Conservation (phyloP, 2,329 filamentous ascomycete genomes). For the Alternaria sp. region DNA sequence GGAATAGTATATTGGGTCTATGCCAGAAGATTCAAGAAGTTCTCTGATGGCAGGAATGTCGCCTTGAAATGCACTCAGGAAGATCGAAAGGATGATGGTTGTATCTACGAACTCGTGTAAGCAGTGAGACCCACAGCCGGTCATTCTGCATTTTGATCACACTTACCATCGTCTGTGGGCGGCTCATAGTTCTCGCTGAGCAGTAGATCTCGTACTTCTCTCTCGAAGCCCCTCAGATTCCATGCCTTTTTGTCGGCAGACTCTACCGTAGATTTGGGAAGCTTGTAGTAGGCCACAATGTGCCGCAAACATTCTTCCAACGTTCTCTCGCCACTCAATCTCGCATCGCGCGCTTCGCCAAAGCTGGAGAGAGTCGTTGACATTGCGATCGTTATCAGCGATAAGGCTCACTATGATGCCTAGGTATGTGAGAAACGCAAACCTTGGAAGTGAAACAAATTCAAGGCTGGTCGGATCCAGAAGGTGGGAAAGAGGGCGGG, state of each 20-base stretch:
- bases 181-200: conserved; percentile 2
- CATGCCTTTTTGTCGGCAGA: conserved; percentile 4
- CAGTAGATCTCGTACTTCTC: conserved; percentile 4
- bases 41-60: conserved; percentile 2
- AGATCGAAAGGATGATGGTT: conserved; percentile 6
- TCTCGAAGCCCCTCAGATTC: conserved; percentile 4
- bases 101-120: neutral
- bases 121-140: neutral
- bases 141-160: neutral
- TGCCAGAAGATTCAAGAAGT: conserved; percentile 5
- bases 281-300: conserved; percentile 7
- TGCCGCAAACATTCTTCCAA: conserved; percentile 9
- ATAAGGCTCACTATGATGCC: conserved; percentile 1
- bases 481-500: neutral
- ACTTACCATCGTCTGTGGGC: conserved; percentile 6
- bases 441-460: neutral
- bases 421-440: neutral
- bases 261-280: conserved; percentile 4
- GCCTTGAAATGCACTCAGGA: conserved; percentile 7
- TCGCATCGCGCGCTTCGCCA: neutral
- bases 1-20: conserved; percentile 1
- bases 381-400: conserved; percentile 2
- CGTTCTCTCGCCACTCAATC: neutral
- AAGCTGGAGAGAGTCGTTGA: conserved; percentile 6
- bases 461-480: neutral